Percentiles rank a stretch among this genome's conserved stretches.
Conservation (phyloP, 139 green algal species). For the Haematococcus sp. region DNA sequence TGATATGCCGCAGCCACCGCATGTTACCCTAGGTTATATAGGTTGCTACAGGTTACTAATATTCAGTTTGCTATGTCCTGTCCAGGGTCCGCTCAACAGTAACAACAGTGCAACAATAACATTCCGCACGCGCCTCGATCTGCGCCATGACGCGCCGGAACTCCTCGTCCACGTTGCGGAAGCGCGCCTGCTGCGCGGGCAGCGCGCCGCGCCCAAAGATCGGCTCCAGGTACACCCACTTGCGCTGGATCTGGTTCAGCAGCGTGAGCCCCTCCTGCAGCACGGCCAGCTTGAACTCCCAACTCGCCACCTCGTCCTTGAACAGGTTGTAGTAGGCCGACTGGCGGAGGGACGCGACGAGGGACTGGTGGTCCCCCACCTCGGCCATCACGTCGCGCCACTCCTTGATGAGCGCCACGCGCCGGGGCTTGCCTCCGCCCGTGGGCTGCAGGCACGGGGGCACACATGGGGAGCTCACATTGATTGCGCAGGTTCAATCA, state of each 20-base stretch:
- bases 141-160: conserved; percentile 66
- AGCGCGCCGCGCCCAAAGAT: conserved; percentile 79
- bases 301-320: conserved; percentile 55
- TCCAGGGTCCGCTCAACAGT: too few species aligned
- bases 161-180: conserved; percentile 74
- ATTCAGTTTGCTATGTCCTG: too few species aligned
- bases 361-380: conserved; percentile 73
- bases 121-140: conserved; percentile 38
- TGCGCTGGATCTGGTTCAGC: conserved; percentile 74
- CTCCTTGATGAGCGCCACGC: conserved; percentile 74
- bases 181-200: conserved; percentile 66
- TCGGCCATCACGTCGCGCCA: conserved; percentile 80
- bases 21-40: too few species aligned
- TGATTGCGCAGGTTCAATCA: too few species aligned
- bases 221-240: conserved; percentile 85
- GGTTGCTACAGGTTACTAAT: too few species aligned
- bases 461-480: too few species aligned
- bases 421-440: conserved; percentile 10
- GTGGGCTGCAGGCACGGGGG: background rate
- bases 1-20: too few species aligned
- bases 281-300: conserved; percentile 59
- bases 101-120: too few species aligned
- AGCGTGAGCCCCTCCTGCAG: conserved; percentile 58
- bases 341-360: conserved; percentile 68
- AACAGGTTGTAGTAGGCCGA: conserved; percentile 67